phyloP scores from a whole-genome alignment of 2,329 filamentous ascomycete species.

The Mariannaea elegans region DNA sequence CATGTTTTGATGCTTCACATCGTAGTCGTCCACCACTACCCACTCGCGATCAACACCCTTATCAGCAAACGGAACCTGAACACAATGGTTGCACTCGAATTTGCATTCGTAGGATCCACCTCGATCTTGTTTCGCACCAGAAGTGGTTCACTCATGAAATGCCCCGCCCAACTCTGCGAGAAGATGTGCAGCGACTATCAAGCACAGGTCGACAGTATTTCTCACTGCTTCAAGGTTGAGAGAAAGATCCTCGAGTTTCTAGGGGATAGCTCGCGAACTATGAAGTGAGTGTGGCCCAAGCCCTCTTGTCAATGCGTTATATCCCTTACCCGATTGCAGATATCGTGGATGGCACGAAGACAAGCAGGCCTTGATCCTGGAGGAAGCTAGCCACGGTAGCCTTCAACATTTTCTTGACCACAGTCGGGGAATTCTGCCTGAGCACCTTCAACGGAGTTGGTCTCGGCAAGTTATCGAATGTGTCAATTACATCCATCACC shows the following conservation, averaged over 20 bases:
- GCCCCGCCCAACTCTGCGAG: neutral
- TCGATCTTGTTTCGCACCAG: neutral
- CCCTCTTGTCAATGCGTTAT: no score
- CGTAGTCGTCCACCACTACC: neutral
- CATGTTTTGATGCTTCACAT: neutral
- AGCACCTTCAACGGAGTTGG: slow-evolving; percentile 25
- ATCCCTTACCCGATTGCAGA: no score
- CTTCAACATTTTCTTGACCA: slow-evolving; percentile 25
- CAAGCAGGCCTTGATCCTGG: slow-evolving; percentile 22
- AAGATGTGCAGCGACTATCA: slow-evolving; percentile 1
- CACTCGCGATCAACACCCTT: neutral
- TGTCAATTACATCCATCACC: slow-evolving; percentile 40
- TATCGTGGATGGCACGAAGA: slow-evolving; percentile 10
- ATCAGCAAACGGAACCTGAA: neutral
- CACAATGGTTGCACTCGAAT: neutral
- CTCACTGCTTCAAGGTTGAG: slow-evolving; percentile 1
- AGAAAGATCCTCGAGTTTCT: slow-evolving; percentile 9
- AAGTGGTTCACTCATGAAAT: neutral
- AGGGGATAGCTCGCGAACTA: neutral
- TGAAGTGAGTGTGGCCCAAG: slow-evolving; percentile 1
- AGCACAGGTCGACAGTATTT: neutral
- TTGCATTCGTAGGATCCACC: neutral
- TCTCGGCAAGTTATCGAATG: slow-evolving; percentile 41
- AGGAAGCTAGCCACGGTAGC: slow-evolving; percentile 29
- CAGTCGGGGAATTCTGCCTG: slow-evolving; percentile 1